Base-by-base conservation (phyloP, 495 filamentous ascomycete species). In the Hypoxylon lienhwacheense region DNA sequence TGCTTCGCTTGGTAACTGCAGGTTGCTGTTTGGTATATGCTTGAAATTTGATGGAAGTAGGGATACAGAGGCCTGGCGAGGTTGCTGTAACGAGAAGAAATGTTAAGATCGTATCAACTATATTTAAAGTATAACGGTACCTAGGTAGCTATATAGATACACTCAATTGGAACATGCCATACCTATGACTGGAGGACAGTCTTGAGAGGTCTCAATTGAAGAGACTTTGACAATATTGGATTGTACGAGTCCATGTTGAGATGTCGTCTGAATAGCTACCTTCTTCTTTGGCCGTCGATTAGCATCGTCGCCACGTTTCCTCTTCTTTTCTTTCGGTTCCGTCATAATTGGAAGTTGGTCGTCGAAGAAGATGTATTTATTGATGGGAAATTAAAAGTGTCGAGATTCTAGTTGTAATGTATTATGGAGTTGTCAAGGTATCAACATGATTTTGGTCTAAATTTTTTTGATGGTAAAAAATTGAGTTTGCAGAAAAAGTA, bases 121-220 rank as follows among this genome's bases (percentile, higher is more conserved):
- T n/a, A n/a, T n/a, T n/a, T n/a, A n/a, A n/a, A n/a, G n/a, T n/a
- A n/a, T n/a, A n/a, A n/a, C n/a, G n/a, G n/a, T n/a, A n/a, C n/a
- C n/a, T n/a, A n/a, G n/a, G n/a, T n/a, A 17, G 7, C 25, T 32
- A 16, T 47, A 12, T 24, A 3, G 11, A 20, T 19, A 41, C 16
- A 6, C 21, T 29, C 7, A 4, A 20, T 47, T 33, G 26, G 4
- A 16, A 2, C 8, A 16, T 8, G 14, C 0, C 73, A 58, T 76
- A 87, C 85, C 80, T 66, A 90, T 73, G 16, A 90, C 76, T 37
- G 88, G 88, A 46, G 82, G 79, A 57, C 81, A 78, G 32, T 75
- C 73, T 57, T 77, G 77, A 28, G 81, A 71, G 53, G 80, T 77
- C 36, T 81, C 70, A 22, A 88, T 60, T 7, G 85, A 66, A 29